Conservation (phyloP, 2,329 filamentous ascomycete genomes). For the Pseudogymnoascus sp. region DNA sequence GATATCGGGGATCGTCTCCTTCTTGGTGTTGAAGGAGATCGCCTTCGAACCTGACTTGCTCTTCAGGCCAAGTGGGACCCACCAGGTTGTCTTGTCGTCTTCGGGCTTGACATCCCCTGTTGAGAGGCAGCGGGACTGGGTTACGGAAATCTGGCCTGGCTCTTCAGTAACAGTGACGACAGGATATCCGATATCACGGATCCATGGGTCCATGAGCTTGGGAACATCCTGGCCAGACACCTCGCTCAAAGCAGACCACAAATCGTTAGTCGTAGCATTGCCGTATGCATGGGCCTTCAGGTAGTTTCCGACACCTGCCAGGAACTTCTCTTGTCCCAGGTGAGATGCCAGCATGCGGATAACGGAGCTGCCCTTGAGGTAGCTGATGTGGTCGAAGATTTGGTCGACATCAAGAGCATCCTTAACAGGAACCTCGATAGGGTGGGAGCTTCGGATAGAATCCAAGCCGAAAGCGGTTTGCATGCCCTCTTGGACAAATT, state of each 20-base stretch:
- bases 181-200: constrained; percentile 90
- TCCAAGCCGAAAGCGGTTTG: constrained; percentile 88
- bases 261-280: constrained; percentile 82
- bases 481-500: constrained; percentile 93
- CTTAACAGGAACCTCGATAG: constrained; percentile 90
- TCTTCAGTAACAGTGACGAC: constrained; percentile 82
- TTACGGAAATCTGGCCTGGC: constrained; percentile 71
- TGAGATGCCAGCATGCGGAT: constrained; percentile 94
- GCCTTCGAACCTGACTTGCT: constrained; percentile 61
- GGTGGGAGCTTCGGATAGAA: constrained; percentile 82
- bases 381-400: constrained; percentile 95
- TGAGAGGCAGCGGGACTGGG: constrained; percentile 83
- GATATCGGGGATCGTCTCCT: constrained; percentile 68
- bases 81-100: constrained; percentile 91
- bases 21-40: constrained; percentile 66
- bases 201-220: constrained; percentile 88
- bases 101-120: constrained; percentile 86
- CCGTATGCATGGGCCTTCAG: constrained; percentile 82
- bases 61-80: constrained; percentile 83
- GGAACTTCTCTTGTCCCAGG: constrained; percentile 79
- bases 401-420: constrained; percentile 96
- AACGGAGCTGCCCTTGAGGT: constrained; percentile 91
- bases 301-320: constrained; percentile 85
- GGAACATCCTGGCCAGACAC: constrained; percentile 83
- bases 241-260: constrained; percentile 83